A percentile compares a stretch with the other conserved stretches of the same genome.
phyloP scores from a whole-genome alignment of 768 basidiomycete species.

The Podaxis sp. region DNA sequence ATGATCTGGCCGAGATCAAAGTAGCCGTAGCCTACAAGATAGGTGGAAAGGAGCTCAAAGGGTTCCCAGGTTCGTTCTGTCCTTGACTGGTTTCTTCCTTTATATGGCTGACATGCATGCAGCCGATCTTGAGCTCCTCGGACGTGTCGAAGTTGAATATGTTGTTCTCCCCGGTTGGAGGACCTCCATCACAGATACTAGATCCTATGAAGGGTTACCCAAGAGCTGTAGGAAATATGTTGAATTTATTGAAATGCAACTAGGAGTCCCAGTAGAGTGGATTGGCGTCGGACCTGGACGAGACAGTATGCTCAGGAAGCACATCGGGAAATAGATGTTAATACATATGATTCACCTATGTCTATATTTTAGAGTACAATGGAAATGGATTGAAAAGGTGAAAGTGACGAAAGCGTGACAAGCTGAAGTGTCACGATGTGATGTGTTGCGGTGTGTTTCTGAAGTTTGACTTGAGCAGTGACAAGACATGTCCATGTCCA shows the following conservation, averaged over 20 bases:
- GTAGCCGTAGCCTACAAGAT: conserved; percentile 77
- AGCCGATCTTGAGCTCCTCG: conserved; percentile 86
- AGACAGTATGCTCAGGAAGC: conserved; percentile 60
- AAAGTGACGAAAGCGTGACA: too few species aligned
- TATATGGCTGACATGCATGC: neutral
- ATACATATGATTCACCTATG: neutral
- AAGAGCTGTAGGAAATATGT: conserved; percentile 84
- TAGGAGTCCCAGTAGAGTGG: conserved; percentile 79
- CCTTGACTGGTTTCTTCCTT: neutral
- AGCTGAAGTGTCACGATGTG: too few species aligned
- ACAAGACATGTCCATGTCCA: neutral
- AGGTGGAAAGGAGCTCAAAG: conserved; percentile 70
- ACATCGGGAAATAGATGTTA: conserved; percentile 1
- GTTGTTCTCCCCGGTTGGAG: conserved; percentile 92
- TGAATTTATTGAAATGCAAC: conserved; percentile 75
- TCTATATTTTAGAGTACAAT: neutral
- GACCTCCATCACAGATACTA: conserved; percentile 59
- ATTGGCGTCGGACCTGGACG: conserved; percentile 90
- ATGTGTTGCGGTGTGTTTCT: too few species aligned
- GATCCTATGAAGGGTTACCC: conserved; percentile 71
- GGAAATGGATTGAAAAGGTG: neutral
- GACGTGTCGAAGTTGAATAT: conserved; percentile 79
- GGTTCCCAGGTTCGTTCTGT: conserved; percentile 76
- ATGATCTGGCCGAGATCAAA: conserved; percentile 81
- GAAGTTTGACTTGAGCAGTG: neutral